phyloP scores from a whole-genome alignment of 2,329 filamentous ascomycete species.

The Neopestalotiopsis sp. region DNA sequence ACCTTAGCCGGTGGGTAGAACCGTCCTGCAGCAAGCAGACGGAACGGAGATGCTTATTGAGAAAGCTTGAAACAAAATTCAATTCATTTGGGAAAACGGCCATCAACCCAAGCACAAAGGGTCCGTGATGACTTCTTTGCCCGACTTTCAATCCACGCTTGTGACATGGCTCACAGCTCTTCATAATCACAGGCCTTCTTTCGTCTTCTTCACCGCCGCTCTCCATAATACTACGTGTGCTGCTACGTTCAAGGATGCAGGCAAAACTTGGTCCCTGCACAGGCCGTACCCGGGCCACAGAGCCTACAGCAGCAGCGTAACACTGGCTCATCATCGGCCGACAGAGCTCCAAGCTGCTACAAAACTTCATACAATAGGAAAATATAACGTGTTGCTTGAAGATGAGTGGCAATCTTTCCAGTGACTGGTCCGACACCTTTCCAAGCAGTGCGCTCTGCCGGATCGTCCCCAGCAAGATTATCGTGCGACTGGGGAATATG shows the following conservation, averaged over 20 bases:
- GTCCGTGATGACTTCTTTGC: neutral
- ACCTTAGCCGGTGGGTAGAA: conserved; percentile 10
- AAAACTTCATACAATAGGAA: no score
- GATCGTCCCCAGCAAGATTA: neutral
- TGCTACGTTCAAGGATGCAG: neutral
- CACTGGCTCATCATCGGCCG: neutral
- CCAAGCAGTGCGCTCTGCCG: neutral
- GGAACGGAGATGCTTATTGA: neutral
- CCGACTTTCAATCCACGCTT: neutral
- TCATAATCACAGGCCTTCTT: neutral
- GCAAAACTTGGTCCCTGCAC: neutral
- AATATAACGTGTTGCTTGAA: neutral
- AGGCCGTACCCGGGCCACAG: neutral
- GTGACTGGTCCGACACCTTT: neutral
- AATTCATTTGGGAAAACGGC: neutral
- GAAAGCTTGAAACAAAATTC: neutral
- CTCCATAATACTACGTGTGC: neutral
- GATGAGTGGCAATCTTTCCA: neutral
- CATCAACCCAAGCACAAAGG: neutral
- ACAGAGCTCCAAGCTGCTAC: neutral
- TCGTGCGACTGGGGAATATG: neutral
- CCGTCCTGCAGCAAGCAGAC: conserved; percentile 1
- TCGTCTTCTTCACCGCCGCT: neutral
- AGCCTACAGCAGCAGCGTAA: neutral
- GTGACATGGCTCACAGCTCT: neutral